Conservation (phyloP, 2,329 filamentous ascomycete species). For the Aureobasidium sp. region DNA sequence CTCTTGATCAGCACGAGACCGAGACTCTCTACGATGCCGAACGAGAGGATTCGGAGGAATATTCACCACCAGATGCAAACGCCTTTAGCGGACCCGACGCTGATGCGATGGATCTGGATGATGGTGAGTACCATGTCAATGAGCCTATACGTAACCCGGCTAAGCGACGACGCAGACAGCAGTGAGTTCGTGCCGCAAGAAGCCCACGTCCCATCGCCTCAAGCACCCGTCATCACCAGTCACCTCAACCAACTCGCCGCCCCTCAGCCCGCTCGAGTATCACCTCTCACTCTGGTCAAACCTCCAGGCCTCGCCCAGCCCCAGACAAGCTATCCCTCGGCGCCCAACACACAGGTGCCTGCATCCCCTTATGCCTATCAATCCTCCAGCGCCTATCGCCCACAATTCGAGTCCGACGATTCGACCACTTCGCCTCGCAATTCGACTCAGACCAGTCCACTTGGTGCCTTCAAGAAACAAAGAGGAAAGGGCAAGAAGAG, state of each 20-base stretch:
- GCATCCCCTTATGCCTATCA: constrained; percentile 17
- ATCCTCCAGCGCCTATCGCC: constrained; percentile 2
- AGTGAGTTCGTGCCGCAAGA: constrained; percentile 16
- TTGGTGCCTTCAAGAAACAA: constrained; percentile 20
- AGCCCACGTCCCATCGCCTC: constrained; percentile 29
- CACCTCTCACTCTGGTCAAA: constrained; percentile 49
- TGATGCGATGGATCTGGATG: constrained; percentile 16
- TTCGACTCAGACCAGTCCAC: constrained; percentile 19
- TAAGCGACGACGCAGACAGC: constrained; percentile 17
- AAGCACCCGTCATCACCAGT: constrained; percentile 61
- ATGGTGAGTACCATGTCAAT: constrained; percentile 18
- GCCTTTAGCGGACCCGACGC: constrained; percentile 22
- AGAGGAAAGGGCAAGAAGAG: constrained; percentile 13
- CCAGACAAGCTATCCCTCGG: constrained; percentile 27
- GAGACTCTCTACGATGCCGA: constrained; percentile 21
- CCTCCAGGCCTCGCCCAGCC: constrained; percentile 46
- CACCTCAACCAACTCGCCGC: constrained; percentile 58
- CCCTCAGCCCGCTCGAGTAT: constrained; percentile 66
- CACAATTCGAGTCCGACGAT: constrained; percentile 20
- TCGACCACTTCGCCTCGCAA: constrained; percentile 12
- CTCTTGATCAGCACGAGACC: constrained; percentile 2
- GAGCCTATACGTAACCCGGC: constrained; percentile 17
- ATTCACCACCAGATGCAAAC: constrained; percentile 40
- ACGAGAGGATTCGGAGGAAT: constrained; percentile 37
- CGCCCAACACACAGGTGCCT: constrained; percentile 18